Base-by-base conservation (phyloP, 2,329 filamentous ascomycete species). In the Beauveria pseudobassiana region DNA sequence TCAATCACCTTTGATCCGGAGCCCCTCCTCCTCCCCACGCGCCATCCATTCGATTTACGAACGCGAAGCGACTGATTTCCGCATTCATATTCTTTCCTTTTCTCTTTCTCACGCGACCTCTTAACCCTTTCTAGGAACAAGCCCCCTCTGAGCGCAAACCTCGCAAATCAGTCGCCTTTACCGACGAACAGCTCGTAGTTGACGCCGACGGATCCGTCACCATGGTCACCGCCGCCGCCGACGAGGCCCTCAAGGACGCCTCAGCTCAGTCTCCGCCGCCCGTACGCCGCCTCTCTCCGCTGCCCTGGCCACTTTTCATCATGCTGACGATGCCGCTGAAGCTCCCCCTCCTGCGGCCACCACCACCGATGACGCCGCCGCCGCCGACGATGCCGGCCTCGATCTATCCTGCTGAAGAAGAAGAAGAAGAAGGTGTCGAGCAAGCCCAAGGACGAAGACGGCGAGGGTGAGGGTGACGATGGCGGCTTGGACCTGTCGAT, bases 91-190 rank as follows among this genome's bases (percentile, higher is more conserved):
- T 56, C 53, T 57, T 51, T 9, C 20, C 55, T 62, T 60, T 59
- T 22, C 1, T 34, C 54, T 42, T 43, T 30, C 53, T 60, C 40
- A 53, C 38, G 62, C 59, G 52, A 42, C n/a, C 43, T 14, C 28
- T 51, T 24, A 51, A 62, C 55, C 50, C 52, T 22, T 14, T 20
- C n/a, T 54, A 49, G 40, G 34, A 62, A 52, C 62, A 67, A 64
- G 56, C 63, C 43, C 49, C 63, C 52, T 68, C 65, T 69, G 82
- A 87, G 70, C 83, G 84, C 73, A 92, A 90, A 76, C 86, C 88
- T 71, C 89, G 93, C 78, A 96, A 98, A 80, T 96, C 91, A 52
- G 93, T 98, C 71, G 88, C 92, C 67, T 98, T 98, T 76, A 93
- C 88, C 74, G 90, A 95, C 77, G 90, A 91, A 72, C 85, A 91